Conservation (phyloP, 768 basidiomycete species). For the Mycena galopus region DNA sequence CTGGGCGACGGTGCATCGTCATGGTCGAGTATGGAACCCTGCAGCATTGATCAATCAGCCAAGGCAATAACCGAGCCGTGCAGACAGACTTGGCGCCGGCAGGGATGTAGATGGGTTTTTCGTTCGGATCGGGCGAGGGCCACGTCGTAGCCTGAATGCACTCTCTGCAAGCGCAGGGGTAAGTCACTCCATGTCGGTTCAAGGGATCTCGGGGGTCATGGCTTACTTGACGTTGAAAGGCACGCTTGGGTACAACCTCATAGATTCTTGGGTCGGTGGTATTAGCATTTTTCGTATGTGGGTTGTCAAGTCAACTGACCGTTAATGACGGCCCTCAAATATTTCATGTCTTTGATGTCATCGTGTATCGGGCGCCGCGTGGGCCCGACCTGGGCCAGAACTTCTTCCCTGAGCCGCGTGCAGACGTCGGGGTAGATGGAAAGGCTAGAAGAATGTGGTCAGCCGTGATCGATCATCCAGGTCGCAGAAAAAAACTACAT, state of each 20-base stretch:
- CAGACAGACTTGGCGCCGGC: slow-evolving; percentile 43
- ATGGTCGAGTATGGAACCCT: slow-evolving; percentile 50
- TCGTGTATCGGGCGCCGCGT: slow-evolving; percentile 64
- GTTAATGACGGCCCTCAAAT: slow-evolving; percentile 70
- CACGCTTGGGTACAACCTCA: slow-evolving; percentile 70
- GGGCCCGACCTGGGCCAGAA: slow-evolving; percentile 60
- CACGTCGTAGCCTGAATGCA: slow-evolving; percentile 48
- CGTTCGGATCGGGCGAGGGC: slow-evolving; percentile 42
- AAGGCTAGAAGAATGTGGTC: slow-evolving; percentile 11
- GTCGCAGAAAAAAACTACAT: too few species aligned
- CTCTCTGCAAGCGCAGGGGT: slow-evolving; percentile 38
- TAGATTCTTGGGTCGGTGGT: slow-evolving; percentile 54
- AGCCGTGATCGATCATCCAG: background rate
- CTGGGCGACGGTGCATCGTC: slow-evolving; percentile 55
- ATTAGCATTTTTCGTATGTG: too few species aligned
- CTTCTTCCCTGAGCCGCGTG: slow-evolving; percentile 62
- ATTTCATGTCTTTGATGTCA: slow-evolving; percentile 71
- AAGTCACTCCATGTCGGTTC: too few species aligned
- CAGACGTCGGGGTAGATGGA: slow-evolving; percentile 60
- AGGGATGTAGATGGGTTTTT: slow-evolving; percentile 53
- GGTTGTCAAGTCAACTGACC: slow-evolving; percentile 50
- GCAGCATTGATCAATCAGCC: background rate
- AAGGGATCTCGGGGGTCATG: background rate
- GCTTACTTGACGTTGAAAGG: slow-evolving; percentile 52
- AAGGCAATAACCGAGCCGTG: background rate